Base-by-base conservation (phyloP, 352 stramenopile species). In the Phytophthora melonis region DNA sequence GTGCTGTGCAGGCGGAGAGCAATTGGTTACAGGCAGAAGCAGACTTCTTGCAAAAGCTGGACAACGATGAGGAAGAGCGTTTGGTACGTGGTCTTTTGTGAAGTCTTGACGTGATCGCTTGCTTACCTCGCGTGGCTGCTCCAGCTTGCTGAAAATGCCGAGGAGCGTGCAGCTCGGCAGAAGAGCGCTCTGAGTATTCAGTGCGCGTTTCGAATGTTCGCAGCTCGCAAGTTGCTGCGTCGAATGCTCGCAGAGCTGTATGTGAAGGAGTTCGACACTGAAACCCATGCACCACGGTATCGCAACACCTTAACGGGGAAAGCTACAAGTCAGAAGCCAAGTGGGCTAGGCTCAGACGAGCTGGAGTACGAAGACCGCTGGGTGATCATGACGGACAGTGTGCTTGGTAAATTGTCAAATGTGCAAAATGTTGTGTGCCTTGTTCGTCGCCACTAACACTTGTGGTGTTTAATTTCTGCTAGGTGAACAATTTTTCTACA, bases 401-500 rank as follows among this genome's bases (percentile, higher is more conserved):
- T 77, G 13, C 79, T 87, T 16, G 84, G 84, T 85, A 58, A 60
- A 67, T 66, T 67, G 9, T 23, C 11, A 19, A 55, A 11, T 58
- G 19, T 43, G 23, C 34, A 62, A 43, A 50, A 5, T 47, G 23
- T 7, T 1, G n/a, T 70, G 58, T 8, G 13, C 70, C 23, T 65
- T 50, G 30, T 66, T 60, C 18, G n/a, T 6, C 19, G 41, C 16
- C 53, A 57, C 41, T 65, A 58, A 73, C 58, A 64, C 56, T 50
- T 21, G 41, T 63, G 64, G 54, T 58, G 53, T 60, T 58, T 45
- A 45, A 36, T 58, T 45, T 68, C 39, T 67, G 32, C 27, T 61
- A 92, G 84, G 71, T 30, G 82, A 90, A 43, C 60, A 60, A n/a
- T 92, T 84, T 74, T 95, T 88, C 66, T 95, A 90, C 78, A 87